Evolutionary conservation across 1,284 basidiomycete species (phyloP).

Genomic region (Filobasidium uniguttulatum): DNA sequence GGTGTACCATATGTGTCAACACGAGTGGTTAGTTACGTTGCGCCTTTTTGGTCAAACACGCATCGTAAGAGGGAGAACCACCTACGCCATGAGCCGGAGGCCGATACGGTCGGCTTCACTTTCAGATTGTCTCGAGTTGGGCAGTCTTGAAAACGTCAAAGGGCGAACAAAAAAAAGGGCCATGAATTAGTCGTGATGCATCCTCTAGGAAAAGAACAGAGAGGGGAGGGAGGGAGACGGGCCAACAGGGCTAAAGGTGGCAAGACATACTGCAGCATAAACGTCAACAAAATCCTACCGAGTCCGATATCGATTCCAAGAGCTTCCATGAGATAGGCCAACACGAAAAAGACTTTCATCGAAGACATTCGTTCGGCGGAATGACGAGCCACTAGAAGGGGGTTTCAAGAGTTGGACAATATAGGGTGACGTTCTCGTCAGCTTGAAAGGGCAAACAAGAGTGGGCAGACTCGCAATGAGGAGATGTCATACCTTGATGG

Average conservation of each 20-base stretch:
- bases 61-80: slow-evolving; percentile 3
- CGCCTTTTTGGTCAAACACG: too few species aligned
- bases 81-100: slow-evolving; percentile 50
- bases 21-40: neutral
- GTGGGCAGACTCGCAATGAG: slow-evolving; percentile 22
- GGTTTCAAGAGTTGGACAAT: too few species aligned
- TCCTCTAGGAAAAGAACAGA: too few species aligned
- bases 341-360: slow-evolving; percentile 44
- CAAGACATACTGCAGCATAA: slow-evolving; percentile 44
- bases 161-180: neutral
- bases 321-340: slow-evolving; percentile 44
- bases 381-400: slow-evolving; percentile 62
- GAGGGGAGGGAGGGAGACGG: neutral
- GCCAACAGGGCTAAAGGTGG: too few species aligned
- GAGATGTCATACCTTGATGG: slow-evolving; percentile 73
- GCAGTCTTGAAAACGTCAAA: slow-evolving; percentile 43
- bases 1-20: neutral
- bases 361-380: slow-evolving; percentile 54
- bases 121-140: slow-evolving; percentile 70
- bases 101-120: slow-evolving; percentile 72
- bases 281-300: slow-evolving; percentile 40
- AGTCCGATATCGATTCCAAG: slow-evolving; percentile 49
- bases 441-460: slow-evolving; percentile 3
- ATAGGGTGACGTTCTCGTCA: neutral
- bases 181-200: neutral